Base-by-base conservation (phyloP, 352 stramenopile species). In the Globisporangium lucens region DNA sequence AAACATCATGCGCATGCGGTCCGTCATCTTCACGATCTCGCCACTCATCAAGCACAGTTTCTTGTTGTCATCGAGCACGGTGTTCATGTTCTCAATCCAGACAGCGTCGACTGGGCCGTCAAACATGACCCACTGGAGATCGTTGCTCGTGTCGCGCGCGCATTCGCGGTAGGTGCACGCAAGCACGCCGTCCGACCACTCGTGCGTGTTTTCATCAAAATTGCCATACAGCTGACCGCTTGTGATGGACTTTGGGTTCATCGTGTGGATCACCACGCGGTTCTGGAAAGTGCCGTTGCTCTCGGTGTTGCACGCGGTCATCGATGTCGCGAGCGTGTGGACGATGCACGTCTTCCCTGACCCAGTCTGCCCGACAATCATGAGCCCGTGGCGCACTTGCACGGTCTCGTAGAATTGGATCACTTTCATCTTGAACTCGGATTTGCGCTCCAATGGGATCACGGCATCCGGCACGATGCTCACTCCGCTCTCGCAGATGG, bases 71-170 rank as follows among this genome's bases (percentile, higher is more conserved):
- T 98, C 91, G 15, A 98, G 72, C 43, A 98, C 93, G 1, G 93
- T 98, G 75, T 98, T 98, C 93, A 98, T 98, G 75, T 98, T 98
- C 60, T 98, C 93, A 68, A 98, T 98, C 93, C 93, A 98, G 30
- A 98, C 93, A 0, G 93, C 93, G 69, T 98, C 93, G 13, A 98
- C 93, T 0, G 93, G 93, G 0, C 93, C 93, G 68, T 98, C 93
- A 61, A 98, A 98, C 76, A 98, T 91, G 30, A 98, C 85, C 93
- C 93, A 98, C 72, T 98, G 95, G 15, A 95, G 65, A 57, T 97
- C 87, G 0, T 77, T 70, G 35, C 78, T 95, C 35, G 87, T 96
- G 61, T 89, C 84, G 24, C 83, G 80, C 17, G 96, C 94, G 33
- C 89, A 97, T 64, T 97, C 91, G 36, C 96, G 86, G 69, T 98